Conservation (phyloP, 2,329 filamentous ascomycete species). For the Trichoderma pleuroti region DNA sequence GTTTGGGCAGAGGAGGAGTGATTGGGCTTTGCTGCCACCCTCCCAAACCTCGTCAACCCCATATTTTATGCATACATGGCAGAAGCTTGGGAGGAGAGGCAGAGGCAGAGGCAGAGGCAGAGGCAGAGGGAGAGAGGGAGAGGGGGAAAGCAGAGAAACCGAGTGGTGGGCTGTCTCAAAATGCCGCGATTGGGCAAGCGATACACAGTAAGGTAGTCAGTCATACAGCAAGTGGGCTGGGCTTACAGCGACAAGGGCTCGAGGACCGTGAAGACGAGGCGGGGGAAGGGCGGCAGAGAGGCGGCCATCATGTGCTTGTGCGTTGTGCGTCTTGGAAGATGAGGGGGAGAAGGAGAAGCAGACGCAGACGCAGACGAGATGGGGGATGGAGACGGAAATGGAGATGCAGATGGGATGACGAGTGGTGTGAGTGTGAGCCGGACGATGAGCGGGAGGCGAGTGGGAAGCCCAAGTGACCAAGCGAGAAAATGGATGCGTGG, state of each 20-base stretch:
- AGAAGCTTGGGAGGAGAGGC: background rate
- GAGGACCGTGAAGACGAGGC: conserved; percentile 62
- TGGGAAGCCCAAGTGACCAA: background rate
- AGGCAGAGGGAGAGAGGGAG: background rate
- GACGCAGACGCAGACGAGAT: background rate
- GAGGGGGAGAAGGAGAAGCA: background rate
- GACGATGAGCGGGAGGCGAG: background rate
- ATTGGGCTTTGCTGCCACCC: background rate
- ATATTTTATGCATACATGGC: background rate
- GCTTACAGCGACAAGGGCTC: conserved; percentile 66
- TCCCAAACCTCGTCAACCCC: background rate
- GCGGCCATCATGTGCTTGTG: conserved; percentile 49
- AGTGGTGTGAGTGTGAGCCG: background rate
- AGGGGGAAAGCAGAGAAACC: background rate
- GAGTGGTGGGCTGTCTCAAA: background rate
- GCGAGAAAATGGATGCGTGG: background rate
- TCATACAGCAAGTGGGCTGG: background rate
- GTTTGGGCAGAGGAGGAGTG: background rate
- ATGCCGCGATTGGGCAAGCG: background rate
- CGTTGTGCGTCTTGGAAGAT: background rate
- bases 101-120: no score
- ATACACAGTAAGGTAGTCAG: background rate
- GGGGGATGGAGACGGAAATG: background rate
- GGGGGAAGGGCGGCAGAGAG: conserved; percentile 60
- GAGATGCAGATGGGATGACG: background rate